phyloP scores from a whole-genome alignment of 495 filamentous ascomycete genomes.

The Penicillium tannophilum region DNA sequence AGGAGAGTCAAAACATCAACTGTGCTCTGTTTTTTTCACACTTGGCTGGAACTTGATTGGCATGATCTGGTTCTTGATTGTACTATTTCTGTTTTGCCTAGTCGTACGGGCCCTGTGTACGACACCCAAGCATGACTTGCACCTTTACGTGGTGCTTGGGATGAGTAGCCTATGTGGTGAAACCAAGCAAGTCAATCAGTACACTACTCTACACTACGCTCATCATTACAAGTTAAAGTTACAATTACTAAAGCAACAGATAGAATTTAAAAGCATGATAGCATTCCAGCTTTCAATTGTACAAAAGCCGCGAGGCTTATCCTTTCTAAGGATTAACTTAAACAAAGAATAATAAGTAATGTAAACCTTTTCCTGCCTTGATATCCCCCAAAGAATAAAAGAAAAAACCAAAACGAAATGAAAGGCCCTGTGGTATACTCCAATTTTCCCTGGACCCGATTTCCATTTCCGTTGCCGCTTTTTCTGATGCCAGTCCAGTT shows the following conservation, averaged over 20 bases:
- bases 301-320: slow-evolving; percentile 29
- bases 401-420: slow-evolving; percentile 16
- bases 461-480: slow-evolving; percentile 25
- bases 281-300: slow-evolving; percentile 28
- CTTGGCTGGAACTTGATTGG: not conserved
- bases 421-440: slow-evolving; percentile 17
- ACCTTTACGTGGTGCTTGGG: slow-evolving; percentile 20
- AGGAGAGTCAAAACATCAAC: not conserved
- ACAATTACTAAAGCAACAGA: not conserved
- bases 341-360: slow-evolving; percentile 19
- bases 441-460: slow-evolving; percentile 18
- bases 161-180: slow-evolving; percentile 17
- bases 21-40: not conserved
- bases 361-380: slow-evolving; percentile 8
- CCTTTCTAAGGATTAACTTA: slow-evolving; percentile 23
- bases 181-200: slow-evolving; percentile 17
- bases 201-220: not conserved
- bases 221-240: not conserved
- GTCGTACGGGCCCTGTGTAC: slow-evolving; percentile 13
- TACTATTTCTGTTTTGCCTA: slow-evolving; percentile 6
- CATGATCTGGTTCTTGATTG: not conserved
- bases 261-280: slow-evolving; percentile 6
- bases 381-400: slow-evolving; percentile 18
- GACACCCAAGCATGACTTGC: slow-evolving; percentile 14
- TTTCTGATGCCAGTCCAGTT: slow-evolving; percentile 22